These are phyloP conservation scores for Umbelopsis isabellina DNA, from an alignment of 192 early-diverging fungal genomes.

Conservation along the genomic window DNA sequence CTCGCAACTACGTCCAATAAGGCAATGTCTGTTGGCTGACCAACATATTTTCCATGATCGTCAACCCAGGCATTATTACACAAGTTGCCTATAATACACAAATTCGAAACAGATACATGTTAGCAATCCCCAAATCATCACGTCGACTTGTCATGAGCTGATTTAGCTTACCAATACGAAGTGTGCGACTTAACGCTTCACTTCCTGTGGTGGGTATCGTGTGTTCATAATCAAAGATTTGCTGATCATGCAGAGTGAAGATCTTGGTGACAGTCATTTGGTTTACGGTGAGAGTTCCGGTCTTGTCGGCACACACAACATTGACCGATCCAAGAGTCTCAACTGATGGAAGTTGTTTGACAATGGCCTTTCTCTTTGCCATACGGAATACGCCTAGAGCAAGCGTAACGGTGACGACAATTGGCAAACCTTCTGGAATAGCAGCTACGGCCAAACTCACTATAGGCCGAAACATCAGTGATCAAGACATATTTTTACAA, in stretches of 20 bases:
- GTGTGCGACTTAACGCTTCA: constrained; percentile 47
- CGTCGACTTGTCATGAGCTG: not conserved
- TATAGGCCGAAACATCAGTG: constrained; percentile 20
- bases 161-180: constrained; percentile 53
- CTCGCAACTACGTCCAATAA: constrained; percentile 72
- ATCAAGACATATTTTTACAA: not conserved
- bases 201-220: constrained; percentile 33
- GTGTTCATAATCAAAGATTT: constrained; percentile 55
- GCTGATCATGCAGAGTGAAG: constrained; percentile 64
- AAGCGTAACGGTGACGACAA: constrained; percentile 96
- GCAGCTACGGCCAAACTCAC: constrained; percentile 94
- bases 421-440: constrained; percentile 97
- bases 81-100: constrained; percentile 61
- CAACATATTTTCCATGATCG: constrained; percentile 75
- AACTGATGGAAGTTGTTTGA: constrained; percentile 93
- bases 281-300: constrained; percentile 95
- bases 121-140: not conserved
- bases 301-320: constrained; percentile 97
- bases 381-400: constrained; percentile 92
- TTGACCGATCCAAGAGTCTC: constrained; percentile 94
- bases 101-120: not conserved
- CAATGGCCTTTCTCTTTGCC: constrained; percentile 90
- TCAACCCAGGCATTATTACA: constrained; percentile 90
- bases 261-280: constrained; percentile 91
- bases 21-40: constrained; percentile 95